Base-by-base conservation (phyloP, 83 land plant genomes). In the Diphasiastrum complanatum region DNA sequence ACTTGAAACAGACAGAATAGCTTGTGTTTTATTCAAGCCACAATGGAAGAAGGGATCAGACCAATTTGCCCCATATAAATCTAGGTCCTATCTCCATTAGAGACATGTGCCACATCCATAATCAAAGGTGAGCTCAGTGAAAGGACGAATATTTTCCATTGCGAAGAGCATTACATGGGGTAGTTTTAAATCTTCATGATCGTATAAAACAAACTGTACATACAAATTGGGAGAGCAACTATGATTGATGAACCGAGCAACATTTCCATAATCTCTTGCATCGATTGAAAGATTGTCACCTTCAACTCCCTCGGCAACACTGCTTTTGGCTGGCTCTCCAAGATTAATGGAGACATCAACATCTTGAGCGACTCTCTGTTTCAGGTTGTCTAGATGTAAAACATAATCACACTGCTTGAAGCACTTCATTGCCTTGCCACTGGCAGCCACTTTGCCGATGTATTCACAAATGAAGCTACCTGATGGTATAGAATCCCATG, bases 211-310 rank as follows among this genome's bases (percentile, higher is more conserved):
- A 60, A 82, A 77, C 67, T 89, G 91, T 76, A 80, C 78, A 29
- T 78, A 75, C 1, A 85, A 68, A 72, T 85, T 93, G 14, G 96
- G 96, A 5, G 68, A 68, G 71, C 96, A 93, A 60, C 98, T 89
- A 46, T 85, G 98, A 68, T 89, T 89, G 79, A 93, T 89, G 55
- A 93, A 93, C 0, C 99, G 84, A 34, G 96, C 74, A 2, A 93
- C 80, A 68, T 86, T 89, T 6, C 99, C 99, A 51, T 26, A 45
- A 27, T 66, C 66, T 48, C 77, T 78, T 37, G 99, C 86, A 74
- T 78, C 89, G 23, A 93, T 79, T 0, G 78, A 50, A 49, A 37
- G 47, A 23, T 70, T 20, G 0, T 46, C 60, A 19, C 22, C 69
- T 37, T 23, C 71, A 73, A 68, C 31, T 46, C 18, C 37, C 70